These are phyloP conservation scores for Pharus latifolius DNA, from an alignment of 176 grass and related monocot genomes.

Conservation along the genomic window DNA sequence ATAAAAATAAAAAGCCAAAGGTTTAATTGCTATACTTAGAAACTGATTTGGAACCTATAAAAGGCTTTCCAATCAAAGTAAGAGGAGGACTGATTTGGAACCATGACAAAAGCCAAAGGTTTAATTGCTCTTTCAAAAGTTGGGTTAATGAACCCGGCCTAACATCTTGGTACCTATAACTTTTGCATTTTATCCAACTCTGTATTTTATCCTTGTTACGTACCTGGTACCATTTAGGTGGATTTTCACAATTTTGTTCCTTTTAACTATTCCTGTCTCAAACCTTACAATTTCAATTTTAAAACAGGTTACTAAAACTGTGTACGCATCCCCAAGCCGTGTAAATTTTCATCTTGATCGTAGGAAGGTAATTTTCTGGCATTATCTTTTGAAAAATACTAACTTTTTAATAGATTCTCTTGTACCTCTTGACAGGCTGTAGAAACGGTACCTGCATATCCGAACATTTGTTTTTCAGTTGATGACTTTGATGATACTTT, in stretches of 20 bases:
- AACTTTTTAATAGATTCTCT: neutral
- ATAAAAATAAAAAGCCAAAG: too few relatives aligned
- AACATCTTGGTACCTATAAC: too few relatives aligned
- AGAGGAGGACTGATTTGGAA: too few relatives aligned
- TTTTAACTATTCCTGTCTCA: neutral
- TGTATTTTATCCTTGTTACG: neutral
- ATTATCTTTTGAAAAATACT: conserved; percentile 1
- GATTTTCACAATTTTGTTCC: neutral
- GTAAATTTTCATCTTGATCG: conserved; percentile 95
- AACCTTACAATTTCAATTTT: neutral
- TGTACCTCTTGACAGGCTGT: conserved; percentile 41
- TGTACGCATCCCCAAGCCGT: conserved; percentile 91
- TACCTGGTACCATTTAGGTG: neutral
- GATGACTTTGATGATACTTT: conserved; percentile 99
- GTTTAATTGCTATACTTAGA: too few relatives aligned
- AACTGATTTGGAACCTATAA: too few relatives aligned
- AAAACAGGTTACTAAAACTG: conserved; percentile 84
- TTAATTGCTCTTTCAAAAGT: too few relatives aligned
- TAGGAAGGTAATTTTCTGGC: conserved; percentile 53
- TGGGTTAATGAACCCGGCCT: neutral
- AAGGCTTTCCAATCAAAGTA: too few relatives aligned
- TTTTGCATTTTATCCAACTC: neutral
- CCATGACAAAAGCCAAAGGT: too few relatives aligned
- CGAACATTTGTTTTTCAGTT: conserved; percentile 88
- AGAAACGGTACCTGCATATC: conserved; percentile 83